A percentile compares a stretch with the other conserved stretches of the same genome.
These are phyloP conservation scores for Phaeosphaeriaceae sp. DNA, from an alignment of 2,329 filamentous ascomycete genomes.

Conservation along the genomic window DNA sequence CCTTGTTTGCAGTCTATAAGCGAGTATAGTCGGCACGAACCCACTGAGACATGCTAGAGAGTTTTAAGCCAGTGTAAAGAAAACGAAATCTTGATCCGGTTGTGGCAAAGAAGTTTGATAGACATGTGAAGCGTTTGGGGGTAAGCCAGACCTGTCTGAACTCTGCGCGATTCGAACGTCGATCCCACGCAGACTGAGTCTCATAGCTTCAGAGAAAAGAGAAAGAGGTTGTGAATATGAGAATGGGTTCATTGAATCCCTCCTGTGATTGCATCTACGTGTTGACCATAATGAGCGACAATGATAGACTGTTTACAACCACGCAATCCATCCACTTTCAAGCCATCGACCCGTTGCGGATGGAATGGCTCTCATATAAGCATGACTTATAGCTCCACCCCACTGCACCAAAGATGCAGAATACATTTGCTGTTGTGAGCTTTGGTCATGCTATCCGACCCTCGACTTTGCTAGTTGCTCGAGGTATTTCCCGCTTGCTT, in stretches of 20 bases:
- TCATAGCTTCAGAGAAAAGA: not conserved
- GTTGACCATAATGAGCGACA: not conserved
- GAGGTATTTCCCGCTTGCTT: not conserved
- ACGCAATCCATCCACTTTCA: not conserved
- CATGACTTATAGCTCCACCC: not conserved
- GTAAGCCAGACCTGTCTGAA: not conserved
- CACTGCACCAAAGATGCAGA: conserved; percentile 1
- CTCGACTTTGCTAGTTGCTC: not conserved
- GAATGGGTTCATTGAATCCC: not conserved
- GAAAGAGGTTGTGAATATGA: not conserved
- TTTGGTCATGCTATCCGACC: not conserved
- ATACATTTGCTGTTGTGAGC: not conserved
- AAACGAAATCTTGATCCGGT: not conserved
- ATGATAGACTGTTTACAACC: not conserved
- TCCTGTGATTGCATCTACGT: not conserved
- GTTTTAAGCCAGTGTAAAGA: not conserved
- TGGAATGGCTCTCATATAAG: not conserved
- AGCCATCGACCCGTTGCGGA: not conserved
- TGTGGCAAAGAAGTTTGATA: not conserved
- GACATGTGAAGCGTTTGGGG: not conserved
- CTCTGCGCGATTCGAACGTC: not conserved
- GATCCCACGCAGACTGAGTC: not conserved
- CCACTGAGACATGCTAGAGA: not conserved
- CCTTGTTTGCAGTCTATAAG: not conserved
- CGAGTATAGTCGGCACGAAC: not conserved